phyloP scores from a whole-genome alignment of 768 basidiomycete genomes.

The Holtermannia corniformis region DNA sequence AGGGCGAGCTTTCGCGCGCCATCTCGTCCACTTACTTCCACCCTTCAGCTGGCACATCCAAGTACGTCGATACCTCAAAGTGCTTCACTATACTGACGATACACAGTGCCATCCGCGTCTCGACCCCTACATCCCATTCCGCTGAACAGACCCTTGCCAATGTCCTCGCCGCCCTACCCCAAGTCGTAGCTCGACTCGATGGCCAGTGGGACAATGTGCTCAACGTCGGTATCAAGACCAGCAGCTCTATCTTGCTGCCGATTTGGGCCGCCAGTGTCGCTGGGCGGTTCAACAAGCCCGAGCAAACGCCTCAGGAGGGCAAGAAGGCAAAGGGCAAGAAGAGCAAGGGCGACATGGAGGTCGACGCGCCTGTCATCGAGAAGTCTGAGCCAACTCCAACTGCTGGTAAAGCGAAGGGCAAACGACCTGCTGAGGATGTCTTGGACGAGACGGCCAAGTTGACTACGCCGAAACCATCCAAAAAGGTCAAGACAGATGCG shows the following conservation, averaged over 20 bases:
- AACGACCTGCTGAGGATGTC: not conserved
- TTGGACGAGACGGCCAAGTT: not conserved
- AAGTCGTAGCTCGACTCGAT: conserved; percentile 58
- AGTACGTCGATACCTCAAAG: conserved; percentile 49
- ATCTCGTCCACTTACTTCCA: conserved; percentile 93
- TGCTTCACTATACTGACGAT: not conserved
- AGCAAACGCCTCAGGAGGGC: conserved; percentile 30
- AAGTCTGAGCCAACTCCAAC: not conserved
- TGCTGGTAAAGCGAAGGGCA: not conserved
- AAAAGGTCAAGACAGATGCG: not conserved
- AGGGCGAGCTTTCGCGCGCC: conserved; percentile 82
- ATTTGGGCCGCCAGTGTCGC: conserved; percentile 79
- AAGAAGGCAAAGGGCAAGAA: conserved; percentile 14
- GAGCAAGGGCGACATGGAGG: conserved; percentile 6
- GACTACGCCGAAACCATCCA: not conserved
- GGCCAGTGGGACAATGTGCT: conserved; percentile 88
- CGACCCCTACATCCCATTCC: conserved; percentile 56
- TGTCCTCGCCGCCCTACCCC: conserved; percentile 66
- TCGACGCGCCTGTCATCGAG: not conserved
- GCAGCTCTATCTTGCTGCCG: conserved; percentile 70
- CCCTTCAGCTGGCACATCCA: conserved; percentile 85
- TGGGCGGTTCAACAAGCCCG: conserved; percentile 50
- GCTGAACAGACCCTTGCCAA: conserved; percentile 68
- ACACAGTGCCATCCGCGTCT: conserved; percentile 72
- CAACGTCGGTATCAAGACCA: conserved; percentile 80